These are phyloP conservation scores for Emiliania huxleyi DNA, from an alignment of 78 protist species.

Conservation along the genomic window DNA sequence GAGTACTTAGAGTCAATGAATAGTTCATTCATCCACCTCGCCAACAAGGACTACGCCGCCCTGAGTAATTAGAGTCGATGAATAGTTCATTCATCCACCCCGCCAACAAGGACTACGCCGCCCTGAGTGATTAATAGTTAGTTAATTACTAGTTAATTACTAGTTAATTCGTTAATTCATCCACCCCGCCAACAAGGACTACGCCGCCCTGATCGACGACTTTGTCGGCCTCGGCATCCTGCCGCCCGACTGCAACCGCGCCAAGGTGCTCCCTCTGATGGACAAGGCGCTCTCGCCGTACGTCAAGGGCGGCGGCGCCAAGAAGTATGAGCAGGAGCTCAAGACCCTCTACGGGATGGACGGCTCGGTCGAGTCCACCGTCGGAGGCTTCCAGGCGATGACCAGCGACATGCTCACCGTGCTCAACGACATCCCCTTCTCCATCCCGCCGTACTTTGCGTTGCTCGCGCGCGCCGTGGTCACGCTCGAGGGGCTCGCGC, in stretches of 20 bases:
- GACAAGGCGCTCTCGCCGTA: constrained; percentile 26
- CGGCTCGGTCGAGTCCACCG: neutral
- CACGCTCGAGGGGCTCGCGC: constrained; percentile 55
- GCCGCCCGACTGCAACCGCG: neutral
- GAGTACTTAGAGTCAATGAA: too few species aligned
- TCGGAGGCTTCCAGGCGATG: constrained; percentile 60
- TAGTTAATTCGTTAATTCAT: neutral
- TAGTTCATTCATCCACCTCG: too few species aligned
- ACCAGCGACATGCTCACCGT: constrained; percentile 42
- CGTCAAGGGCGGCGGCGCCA: constrained; percentile 27
- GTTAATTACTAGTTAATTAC: too few species aligned
- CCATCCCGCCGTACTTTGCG: constrained; percentile 51
- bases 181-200: constrained; percentile 38
- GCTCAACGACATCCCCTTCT: constrained; percentile 57
- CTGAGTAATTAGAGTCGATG: too few species aligned
- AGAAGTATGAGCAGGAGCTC: neutral
- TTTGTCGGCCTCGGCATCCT: neutral
- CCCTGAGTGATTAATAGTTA: too few species aligned
- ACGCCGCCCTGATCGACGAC: constrained; percentile 45
- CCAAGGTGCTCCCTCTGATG: neutral
- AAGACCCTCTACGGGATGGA: constrained; percentile 43
- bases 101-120: too few species aligned
- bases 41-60: too few species aligned
- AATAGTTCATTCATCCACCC: too few species aligned
- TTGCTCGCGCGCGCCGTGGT: constrained; percentile 42